A percentile compares a stretch with the other conserved stretches of the same genome.
Conservation (phyloP, 805 yeast genomes). For the Zygotorulaspora chibaensis region DNA sequence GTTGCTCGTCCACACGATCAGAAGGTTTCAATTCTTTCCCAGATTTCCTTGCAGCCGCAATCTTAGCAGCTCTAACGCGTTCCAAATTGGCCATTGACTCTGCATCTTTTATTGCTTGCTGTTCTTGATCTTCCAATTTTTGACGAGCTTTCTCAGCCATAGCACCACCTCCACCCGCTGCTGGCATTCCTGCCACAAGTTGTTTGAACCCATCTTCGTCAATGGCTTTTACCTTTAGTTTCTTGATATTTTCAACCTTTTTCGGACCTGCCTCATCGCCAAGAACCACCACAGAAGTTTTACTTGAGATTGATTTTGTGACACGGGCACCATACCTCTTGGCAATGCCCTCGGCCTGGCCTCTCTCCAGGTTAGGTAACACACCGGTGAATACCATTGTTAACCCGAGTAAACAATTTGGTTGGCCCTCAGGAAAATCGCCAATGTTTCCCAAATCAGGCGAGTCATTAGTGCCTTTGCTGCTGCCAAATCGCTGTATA, state of each 20-base stretch:
- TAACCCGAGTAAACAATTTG: slow-evolving; percentile 81
- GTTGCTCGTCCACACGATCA: slow-evolving; percentile 36
- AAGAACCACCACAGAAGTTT: slow-evolving; percentile 82
- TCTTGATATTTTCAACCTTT: slow-evolving; percentile 77
- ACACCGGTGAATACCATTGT: slow-evolving; percentile 93
- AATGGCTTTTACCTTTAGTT: slow-evolving; percentile 71
- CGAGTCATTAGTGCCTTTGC: slow-evolving; percentile 23
- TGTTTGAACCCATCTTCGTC: slow-evolving; percentile 81
- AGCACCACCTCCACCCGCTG: slow-evolving; percentile 84
- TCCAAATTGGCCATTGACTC: slow-evolving; percentile 45
- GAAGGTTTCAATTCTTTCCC: slow-evolving; percentile 23
- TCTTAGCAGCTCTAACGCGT: slow-evolving; percentile 32
- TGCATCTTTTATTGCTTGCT: slow-evolving; percentile 49
- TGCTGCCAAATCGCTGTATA: slow-evolving; percentile 44
- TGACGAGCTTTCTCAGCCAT: slow-evolving; percentile 68
- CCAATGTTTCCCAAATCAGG: slow-evolving; percentile 11
- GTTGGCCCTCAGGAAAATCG: slow-evolving; percentile 75
- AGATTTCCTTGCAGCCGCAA: slow-evolving; percentile 25
- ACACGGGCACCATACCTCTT: slow-evolving; percentile 88
- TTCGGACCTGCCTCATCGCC: slow-evolving; percentile 97
- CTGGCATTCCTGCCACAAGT: slow-evolving; percentile 75
- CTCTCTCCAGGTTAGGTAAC: slow-evolving; percentile 74
- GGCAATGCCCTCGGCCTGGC: slow-evolving; percentile 69
- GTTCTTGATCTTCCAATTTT: slow-evolving; percentile 67
- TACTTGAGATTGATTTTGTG: slow-evolving; percentile 77